These are phyloP conservation scores for Hortaea sp. DNA, from an alignment of 2,329 filamentous ascomycete species.

Conservation along the genomic window DNA sequence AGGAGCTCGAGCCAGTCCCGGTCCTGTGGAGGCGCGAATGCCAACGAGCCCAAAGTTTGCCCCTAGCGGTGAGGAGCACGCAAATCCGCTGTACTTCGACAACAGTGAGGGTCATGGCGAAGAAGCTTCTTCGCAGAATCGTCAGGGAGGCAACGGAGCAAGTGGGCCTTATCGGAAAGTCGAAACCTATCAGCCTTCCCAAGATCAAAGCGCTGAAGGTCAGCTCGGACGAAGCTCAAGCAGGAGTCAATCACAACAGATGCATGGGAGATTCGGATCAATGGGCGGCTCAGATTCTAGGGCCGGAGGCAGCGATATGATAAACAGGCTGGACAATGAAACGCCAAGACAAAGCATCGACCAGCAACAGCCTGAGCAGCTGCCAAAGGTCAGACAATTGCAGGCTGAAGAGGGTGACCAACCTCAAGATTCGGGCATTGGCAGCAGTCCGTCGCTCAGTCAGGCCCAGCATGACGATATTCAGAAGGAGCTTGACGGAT, in stretches of 20 bases:
- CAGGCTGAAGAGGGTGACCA: slow-evolving; percentile 2
- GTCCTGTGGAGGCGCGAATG: slow-evolving; percentile 1
- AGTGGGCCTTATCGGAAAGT: slow-evolving; percentile 5
- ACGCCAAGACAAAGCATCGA: slow-evolving; percentile 17
- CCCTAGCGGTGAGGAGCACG: background rate
- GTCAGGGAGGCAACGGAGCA: background rate
- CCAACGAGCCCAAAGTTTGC: slow-evolving; percentile 11
- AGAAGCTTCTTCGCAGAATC: slow-evolving; percentile 1
- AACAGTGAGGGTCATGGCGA: background rate
- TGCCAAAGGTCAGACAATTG: slow-evolving; percentile 18
- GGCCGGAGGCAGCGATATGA: slow-evolving; percentile 3
- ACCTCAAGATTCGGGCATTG: slow-evolving; percentile 50
- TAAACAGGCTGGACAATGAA: slow-evolving; percentile 17
- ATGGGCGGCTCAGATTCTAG: slow-evolving; percentile 1
- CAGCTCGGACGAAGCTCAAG: slow-evolving; percentile 4
- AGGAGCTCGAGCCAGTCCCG: background rate
- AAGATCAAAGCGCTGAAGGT: slow-evolving; percentile 10
- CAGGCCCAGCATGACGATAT: slow-evolving; percentile 60
- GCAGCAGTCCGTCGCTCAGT: slow-evolving; percentile 50
- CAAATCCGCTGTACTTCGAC: slow-evolving; percentile 1
- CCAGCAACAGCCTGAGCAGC: slow-evolving; percentile 11
- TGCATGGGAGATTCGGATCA: background rate
- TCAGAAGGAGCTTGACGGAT: slow-evolving; percentile 74
- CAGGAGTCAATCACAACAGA: slow-evolving; percentile 8
- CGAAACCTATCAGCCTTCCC: slow-evolving; percentile 24